These are phyloP conservation scores for Mycosphaerella arachidis DNA, from an alignment of 2,329 filamentous ascomycete genomes.

Conservation along the genomic window DNA sequence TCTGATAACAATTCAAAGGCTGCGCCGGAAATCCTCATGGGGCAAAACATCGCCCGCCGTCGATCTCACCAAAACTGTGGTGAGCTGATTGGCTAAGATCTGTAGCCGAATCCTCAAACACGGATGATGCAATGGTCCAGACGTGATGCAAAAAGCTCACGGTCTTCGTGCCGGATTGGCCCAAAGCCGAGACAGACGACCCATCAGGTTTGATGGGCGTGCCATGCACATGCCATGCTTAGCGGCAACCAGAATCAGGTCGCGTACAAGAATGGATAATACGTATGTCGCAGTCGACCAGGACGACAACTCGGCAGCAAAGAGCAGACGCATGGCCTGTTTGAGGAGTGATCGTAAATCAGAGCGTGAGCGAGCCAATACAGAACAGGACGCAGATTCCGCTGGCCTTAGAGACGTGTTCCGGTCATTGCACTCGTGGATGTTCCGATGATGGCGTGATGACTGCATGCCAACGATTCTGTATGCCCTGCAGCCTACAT, in stretches of 20 bases:
- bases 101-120: neutral
- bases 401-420: neutral
- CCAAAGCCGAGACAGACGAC: neutral
- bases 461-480: too few relatives aligned
- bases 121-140: neutral
- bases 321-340: neutral
- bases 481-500: too few relatives aligned
- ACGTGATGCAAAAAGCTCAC: neutral
- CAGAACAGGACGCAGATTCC: neutral
- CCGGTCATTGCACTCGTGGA: neutral
- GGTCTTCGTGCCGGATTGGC: neutral
- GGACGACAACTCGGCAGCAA: neutral
- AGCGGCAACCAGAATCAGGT: neutral
- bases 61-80: neutral
- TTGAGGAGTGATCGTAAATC: neutral
- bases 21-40: neutral
- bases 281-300: neutral
- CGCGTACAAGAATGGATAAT: neutral
- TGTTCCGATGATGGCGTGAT: neutral
- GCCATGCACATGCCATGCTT: neutral
- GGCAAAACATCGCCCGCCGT: neutral
- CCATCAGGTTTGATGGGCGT: neutral
- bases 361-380: neutral
- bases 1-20: neutral
- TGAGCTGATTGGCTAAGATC: neutral